Conservation (phyloP, 208 protist genomes). For the Trypanosoma melophagium region DNA sequence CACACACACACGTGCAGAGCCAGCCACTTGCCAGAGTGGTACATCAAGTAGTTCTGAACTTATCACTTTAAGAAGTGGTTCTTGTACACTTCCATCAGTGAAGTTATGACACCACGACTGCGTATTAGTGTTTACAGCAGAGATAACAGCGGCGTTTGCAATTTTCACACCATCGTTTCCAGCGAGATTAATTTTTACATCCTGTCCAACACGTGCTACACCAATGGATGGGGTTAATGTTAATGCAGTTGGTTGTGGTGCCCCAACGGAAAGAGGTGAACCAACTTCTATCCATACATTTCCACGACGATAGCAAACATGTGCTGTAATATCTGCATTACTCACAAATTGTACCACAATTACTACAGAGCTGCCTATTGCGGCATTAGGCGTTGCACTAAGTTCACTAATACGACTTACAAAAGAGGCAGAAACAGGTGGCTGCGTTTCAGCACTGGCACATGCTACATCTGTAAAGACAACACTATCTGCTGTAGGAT, state of each 20-base stretch:
- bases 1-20: constrained; percentile 64
- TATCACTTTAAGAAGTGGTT: constrained; percentile 49
- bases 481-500: constrained; percentile 42
- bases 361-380: constrained; percentile 35
- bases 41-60: constrained; percentile 51
- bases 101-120: constrained; percentile 91
- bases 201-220: constrained; percentile 69
- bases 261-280: constrained; percentile 36
- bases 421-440: constrained; percentile 25
- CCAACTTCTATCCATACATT: constrained; percentile 72
- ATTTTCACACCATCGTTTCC: constrained; percentile 14
- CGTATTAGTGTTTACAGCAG: constrained; percentile 21
- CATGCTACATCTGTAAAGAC: constrained; percentile 75
- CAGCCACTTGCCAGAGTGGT: constrained; percentile 66
- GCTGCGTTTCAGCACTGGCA: constrained; percentile 10
- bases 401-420: constrained; percentile 40
- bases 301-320: constrained; percentile 66
- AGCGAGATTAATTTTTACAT: constrained; percentile 57
- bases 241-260: constrained; percentile 42
- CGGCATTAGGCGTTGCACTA: constrained; percentile 23
- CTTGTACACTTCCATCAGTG: constrained; percentile 48
- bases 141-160: constrained; percentile 46
- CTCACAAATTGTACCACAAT: constrained; percentile 80
- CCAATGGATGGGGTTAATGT: constrained; percentile 29
- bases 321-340: constrained; percentile 22